Conservation (phyloP, 1,284 basidiomycete genomes). For the Moesziomyces antarcticus region DNA sequence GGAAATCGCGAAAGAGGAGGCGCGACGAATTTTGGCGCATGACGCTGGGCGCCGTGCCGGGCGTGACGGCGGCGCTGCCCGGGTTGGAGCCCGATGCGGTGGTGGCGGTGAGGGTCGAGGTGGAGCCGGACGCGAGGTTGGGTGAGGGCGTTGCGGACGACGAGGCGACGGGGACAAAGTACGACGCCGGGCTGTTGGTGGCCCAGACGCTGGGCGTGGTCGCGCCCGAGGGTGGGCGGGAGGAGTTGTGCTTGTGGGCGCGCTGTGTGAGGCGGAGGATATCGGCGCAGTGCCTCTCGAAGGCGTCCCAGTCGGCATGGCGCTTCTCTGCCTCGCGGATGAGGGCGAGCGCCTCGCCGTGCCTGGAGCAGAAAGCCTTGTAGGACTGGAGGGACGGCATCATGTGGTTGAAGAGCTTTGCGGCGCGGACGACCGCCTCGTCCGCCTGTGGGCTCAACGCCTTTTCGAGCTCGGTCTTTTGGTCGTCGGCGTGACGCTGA, state of each 20-base stretch:
- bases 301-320: constrained; percentile 61
- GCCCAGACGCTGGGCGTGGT: constrained; percentile 31
- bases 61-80: constrained; percentile 21
- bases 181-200: constrained; percentile 28
- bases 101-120: constrained; percentile 18
- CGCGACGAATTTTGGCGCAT: constrained; percentile 45
- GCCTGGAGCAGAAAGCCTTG: constrained; percentile 63
- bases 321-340: constrained; percentile 64
- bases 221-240: constrained; percentile 35
- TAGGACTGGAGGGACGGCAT: constrained; percentile 52
- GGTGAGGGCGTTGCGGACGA: constrained; percentile 9
- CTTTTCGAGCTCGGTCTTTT: constrained; percentile 34
- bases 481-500: constrained; percentile 21
- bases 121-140: constrained; percentile 15
- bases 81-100: constrained; percentile 11
- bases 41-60: constrained; percentile 10
- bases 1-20: constrained; percentile 63
- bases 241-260: constrained; percentile 10
- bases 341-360: constrained; percentile 62
- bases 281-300: constrained; percentile 59
- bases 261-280: constrained; percentile 36
- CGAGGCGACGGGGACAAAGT: constrained; percentile 30
- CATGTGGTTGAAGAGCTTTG: constrained; percentile 48
- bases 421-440: constrained; percentile 47
- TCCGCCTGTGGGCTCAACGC: constrained; percentile 50